Conservation (phyloP, 208 protist genomes). For the Leishmania gerbilli region DNA sequence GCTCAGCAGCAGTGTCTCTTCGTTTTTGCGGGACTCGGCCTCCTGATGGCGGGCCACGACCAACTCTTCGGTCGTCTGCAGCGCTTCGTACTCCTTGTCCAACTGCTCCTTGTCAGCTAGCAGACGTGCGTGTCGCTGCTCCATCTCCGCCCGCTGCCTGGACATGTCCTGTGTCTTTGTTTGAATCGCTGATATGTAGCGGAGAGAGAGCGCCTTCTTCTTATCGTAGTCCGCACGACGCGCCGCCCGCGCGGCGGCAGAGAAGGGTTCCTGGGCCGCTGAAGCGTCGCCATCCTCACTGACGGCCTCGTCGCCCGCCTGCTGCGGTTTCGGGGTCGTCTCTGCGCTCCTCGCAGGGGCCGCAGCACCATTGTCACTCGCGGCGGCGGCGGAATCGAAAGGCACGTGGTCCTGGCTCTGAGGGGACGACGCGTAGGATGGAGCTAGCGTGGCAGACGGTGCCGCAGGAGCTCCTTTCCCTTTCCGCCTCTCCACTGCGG, state of each 20-base stretch:
- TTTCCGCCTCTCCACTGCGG: background rate
- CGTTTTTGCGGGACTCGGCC: constrained; percentile 18
- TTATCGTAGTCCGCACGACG: constrained; percentile 29
- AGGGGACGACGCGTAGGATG: background rate
- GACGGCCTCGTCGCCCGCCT: background rate
- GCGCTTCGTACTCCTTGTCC: constrained; percentile 38
- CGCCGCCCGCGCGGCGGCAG: constrained; percentile 2
- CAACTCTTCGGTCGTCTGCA: constrained; percentile 43
- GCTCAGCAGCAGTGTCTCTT: constrained; percentile 21
- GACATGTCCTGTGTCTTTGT: constrained; percentile 16
- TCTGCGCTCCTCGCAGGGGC: background rate
- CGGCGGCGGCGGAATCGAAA: background rate
- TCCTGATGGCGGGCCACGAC: constrained; percentile 40
- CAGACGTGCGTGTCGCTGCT: constrained; percentile 28
- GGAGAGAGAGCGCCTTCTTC: constrained; percentile 32
- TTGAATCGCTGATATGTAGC: constrained; percentile 35
- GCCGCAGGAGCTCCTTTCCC: background rate
- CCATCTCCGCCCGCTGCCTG: constrained; percentile 17
- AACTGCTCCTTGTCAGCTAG: constrained; percentile 34
- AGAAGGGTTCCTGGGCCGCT: background rate
- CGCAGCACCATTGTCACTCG: background rate
- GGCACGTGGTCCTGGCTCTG: background rate
- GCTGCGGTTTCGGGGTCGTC: background rate
- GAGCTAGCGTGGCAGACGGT: background rate
- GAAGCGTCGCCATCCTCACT: background rate